Evolutionary conservation across 169 alveolate species (phyloP).

Genomic region (Cryptosporidium andersoni): DNA sequence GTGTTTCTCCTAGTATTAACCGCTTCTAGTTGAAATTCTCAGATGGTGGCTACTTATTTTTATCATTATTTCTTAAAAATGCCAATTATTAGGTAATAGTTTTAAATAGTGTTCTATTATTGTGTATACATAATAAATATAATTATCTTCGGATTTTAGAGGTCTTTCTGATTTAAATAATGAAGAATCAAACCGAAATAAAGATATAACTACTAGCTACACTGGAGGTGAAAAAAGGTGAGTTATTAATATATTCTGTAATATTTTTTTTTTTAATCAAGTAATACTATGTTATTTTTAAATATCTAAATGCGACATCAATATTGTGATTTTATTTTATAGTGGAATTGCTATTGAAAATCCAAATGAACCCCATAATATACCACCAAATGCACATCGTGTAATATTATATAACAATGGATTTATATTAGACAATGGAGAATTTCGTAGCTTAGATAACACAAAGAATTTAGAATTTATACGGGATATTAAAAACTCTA

Average conservation of each 20-base stretch:
- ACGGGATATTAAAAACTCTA: slow-evolving; percentile 88
- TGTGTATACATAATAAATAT: no score
- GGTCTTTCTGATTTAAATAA: slow-evolving; percentile 63
- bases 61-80: neutral
- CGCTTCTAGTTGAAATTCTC: no score
- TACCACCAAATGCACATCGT: slow-evolving; percentile 77
- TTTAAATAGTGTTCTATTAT: no score
- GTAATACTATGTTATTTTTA: neutral
- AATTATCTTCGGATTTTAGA: neutral
- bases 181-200: slow-evolving; percentile 28
- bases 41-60: no score
- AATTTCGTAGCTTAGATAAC: slow-evolving; percentile 85
- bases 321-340: neutral
- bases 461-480: slow-evolving; percentile 89
- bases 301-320: neutral
- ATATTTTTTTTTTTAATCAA: neutral
- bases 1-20: no score
- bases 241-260: slow-evolving; percentile 1
- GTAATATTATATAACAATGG: slow-evolving; percentile 89
- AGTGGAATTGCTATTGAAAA: slow-evolving; percentile 83
- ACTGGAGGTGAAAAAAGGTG: slow-evolving; percentile 84
- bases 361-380: slow-evolving; percentile 77
- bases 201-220: slow-evolving; percentile 78
- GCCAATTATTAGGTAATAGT: slow-evolving; percentile 42
- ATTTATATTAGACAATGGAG: slow-evolving; percentile 90